Conservation (phyloP, 306 rosid species). For the Cucumis hystrix region DNA sequence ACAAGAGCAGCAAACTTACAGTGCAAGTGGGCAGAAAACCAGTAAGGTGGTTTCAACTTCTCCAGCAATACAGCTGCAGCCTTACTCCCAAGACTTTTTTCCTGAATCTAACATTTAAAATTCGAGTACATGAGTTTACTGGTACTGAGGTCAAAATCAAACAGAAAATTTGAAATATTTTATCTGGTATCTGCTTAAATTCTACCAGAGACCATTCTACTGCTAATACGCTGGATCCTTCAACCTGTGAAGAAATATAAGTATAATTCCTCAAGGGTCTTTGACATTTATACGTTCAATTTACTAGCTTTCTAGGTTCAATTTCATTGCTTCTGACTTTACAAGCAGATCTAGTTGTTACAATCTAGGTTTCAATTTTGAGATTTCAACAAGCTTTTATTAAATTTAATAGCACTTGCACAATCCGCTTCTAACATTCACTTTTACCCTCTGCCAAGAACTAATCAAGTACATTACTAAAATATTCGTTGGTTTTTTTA, state of each 20-base stretch:
- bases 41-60: constrained; percentile 67
- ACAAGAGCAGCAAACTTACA: constrained; percentile 93
- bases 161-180: background rate
- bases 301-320: background rate
- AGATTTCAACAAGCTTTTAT: background rate
- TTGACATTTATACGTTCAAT: background rate
- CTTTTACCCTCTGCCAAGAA: background rate
- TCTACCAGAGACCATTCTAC: background rate
- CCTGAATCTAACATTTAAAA: constrained; percentile 46
- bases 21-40: constrained; percentile 97
- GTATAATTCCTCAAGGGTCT: background rate
- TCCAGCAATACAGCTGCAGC: constrained; percentile 72
- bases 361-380: background rate
- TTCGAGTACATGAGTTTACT: background rate
- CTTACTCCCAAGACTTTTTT: constrained; percentile 67
- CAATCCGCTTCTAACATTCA: background rate
- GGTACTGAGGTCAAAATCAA: background rate
- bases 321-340: background rate
- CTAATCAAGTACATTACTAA: background rate
- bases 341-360: background rate
- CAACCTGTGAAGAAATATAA: background rate
- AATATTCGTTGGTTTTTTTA: background rate
- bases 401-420: background rate
- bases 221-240: background rate
- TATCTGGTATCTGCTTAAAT: background rate